Evolutionary conservation across 1,284 basidiomycete genomes (phyloP).

Genomic region (Microbotryomycetes sp.): DNA sequence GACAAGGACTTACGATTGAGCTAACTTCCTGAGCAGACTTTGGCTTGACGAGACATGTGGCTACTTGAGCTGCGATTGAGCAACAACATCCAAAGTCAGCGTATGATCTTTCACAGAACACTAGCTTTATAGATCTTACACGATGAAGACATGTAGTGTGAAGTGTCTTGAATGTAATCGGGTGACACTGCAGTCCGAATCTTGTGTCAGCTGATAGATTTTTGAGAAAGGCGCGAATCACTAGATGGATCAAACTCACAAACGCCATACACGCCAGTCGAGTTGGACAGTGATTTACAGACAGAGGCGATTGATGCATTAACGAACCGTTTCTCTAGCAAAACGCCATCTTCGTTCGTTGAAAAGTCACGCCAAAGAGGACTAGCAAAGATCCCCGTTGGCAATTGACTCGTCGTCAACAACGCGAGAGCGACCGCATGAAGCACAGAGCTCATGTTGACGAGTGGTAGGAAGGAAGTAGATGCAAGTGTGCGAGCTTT

Average conservation of each 20-base stretch:
- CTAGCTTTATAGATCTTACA: too few relatives aligned
- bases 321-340: not conserved
- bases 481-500: too few relatives aligned
- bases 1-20: constrained; percentile 11
- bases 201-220: not conserved
- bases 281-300: not conserved
- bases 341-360: not conserved
- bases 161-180: not conserved
- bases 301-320: not conserved
- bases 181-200: not conserved
- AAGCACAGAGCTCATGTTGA: too few relatives aligned
- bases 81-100: too few relatives aligned
- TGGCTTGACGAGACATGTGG: constrained; percentile 16
- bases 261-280: not conserved
- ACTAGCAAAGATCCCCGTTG: not conserved
- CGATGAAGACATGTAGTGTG: not conserved
- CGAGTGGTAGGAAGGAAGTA: too few relatives aligned
- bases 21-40: constrained; percentile 11
- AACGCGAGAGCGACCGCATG: too few relatives aligned
- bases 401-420: too few relatives aligned
- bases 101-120: too few relatives aligned
- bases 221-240: not conserved
- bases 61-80: not conserved
- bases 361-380: not conserved
- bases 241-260: not conserved